Conservation (phyloP, 257 asterid species). For the Solanum sejunctum region DNA sequence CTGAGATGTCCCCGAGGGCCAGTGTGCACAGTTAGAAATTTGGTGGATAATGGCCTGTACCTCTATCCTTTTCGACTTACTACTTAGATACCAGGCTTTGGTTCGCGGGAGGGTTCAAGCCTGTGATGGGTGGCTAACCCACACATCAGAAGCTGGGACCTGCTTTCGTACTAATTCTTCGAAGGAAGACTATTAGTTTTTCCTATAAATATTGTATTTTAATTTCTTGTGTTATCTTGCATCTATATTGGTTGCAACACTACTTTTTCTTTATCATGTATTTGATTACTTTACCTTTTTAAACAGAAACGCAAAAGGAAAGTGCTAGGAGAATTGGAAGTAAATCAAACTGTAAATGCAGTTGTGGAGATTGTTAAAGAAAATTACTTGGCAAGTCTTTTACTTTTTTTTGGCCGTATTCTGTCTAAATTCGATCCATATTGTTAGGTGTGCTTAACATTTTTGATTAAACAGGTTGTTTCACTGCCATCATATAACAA, state of each 20-base stretch:
- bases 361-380: conserved; percentile 81
- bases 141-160: background rate
- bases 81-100: background rate
- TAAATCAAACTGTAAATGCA: conserved; percentile 64
- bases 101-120: background rate
- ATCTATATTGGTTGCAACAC: background rate
- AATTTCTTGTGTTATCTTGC: background rate
- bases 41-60: background rate
- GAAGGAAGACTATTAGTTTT: background rate
- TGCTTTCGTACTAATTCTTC: background rate
- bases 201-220: background rate
- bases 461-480: conserved; percentile 45
- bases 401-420: background rate
- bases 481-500: conserved; percentile 55
- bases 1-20: background rate
- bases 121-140: background rate
- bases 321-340: conserved; percentile 45
- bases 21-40: background rate
- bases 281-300: conserved; percentile 1
- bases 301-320: conserved; percentile 72
- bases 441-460: background rate
- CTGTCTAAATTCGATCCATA: background rate
- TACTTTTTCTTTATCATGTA: background rate
- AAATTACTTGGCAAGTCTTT: conserved; percentile 61
- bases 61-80: background rate